A percentile compares a stretch with the other conserved stretches of the same genome.
Conservation (phyloP, 169 alveolate species). For the Eimeria tenella region DNA sequence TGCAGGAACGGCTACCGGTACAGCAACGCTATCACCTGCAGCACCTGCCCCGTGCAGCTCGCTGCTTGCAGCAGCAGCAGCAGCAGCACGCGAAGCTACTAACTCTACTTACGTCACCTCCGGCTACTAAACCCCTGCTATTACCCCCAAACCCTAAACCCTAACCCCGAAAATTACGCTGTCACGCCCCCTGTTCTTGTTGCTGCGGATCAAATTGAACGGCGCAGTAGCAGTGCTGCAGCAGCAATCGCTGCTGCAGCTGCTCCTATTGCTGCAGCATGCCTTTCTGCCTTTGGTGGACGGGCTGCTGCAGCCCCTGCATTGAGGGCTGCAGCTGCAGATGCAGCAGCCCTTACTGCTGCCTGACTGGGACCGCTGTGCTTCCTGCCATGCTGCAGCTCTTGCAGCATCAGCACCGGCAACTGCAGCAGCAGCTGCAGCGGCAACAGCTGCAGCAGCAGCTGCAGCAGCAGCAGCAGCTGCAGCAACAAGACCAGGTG, state of each 20-base stretch:
- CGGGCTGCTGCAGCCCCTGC: neutral
- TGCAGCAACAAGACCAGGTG: neutral
- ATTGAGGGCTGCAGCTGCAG: no score
- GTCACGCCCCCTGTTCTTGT: neutral
- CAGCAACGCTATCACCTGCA: neutral
- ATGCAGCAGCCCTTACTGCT: neutral
- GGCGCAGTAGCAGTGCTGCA: neutral
- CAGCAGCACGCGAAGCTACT: neutral
- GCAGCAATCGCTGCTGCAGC: neutral
- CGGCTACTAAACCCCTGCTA: neutral
- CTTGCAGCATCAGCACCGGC: neutral
- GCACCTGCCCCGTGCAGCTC: neutral
- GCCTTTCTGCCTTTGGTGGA: neutral
- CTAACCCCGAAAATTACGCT: neutral
- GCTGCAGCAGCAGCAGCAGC: neutral
- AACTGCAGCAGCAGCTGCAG: neutral
- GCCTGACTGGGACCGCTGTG: neutral
- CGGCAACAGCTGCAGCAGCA: neutral
- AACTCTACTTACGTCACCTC: no score
- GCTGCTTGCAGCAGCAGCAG: conserved; percentile 14
- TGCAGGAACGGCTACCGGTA: no score
- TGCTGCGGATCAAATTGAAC: neutral
- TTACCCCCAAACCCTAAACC: neutral
- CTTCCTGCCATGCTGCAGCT: neutral
- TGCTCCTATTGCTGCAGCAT: neutral